phyloP scores from a whole-genome alignment of 345 rosid genomes.

The Theobroma cacao region DNA sequence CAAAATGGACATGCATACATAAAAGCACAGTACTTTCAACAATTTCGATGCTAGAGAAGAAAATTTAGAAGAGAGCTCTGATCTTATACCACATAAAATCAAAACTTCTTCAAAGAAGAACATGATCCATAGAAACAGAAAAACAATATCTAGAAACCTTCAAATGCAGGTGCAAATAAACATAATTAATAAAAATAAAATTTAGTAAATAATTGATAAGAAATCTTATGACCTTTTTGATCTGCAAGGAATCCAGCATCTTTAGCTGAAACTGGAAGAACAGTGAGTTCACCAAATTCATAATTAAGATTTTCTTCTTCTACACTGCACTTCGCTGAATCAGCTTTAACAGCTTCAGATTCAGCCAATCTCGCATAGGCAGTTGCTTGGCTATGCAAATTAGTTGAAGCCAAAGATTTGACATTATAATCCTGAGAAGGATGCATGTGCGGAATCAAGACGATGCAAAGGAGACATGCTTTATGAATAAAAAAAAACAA shows the following conservation, averaged over 20 bases:
- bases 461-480: not conserved
- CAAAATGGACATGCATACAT: not conserved
- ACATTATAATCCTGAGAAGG: constrained; percentile 31
- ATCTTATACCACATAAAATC: not conserved
- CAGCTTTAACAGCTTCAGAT: constrained; percentile 31
- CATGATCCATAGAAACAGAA: not conserved
- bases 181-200: not conserved
- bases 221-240: constrained; percentile 42
- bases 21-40: not conserved
- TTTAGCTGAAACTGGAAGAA: constrained; percentile 88
- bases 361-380: constrained; percentile 62
- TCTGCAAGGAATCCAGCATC: constrained; percentile 71
- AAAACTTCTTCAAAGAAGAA: not conserved
- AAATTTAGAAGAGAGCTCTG: not conserved
- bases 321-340: constrained; percentile 19
- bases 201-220: not conserved
- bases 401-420: constrained; percentile 33
- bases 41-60: not conserved
- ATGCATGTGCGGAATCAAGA: not conserved
- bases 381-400: constrained; percentile 70
- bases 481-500: not conserved
- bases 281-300: constrained; percentile 33
- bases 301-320: constrained; percentile 27
- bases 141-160: not conserved
- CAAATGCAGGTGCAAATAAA: not conserved